Conservation (phyloP, 768 basidiomycete species). For the Erythrobasidium yunnanense region DNA sequence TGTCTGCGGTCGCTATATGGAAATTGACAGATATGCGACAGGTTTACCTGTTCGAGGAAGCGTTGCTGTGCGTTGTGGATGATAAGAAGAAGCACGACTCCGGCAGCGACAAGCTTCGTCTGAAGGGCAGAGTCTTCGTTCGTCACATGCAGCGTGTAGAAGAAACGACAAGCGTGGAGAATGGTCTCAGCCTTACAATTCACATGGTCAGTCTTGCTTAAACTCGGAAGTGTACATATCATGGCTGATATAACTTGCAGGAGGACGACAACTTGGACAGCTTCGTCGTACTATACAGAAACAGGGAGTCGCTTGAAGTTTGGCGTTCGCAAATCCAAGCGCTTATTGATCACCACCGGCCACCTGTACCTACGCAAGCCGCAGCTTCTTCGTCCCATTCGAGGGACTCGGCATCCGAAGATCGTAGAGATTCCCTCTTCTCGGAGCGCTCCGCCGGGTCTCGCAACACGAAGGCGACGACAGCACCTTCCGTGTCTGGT, state of each 20-base stretch:
- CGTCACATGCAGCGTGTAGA: constrained; percentile 83
- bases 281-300: constrained; percentile 91
- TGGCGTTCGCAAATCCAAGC: constrained; percentile 76
- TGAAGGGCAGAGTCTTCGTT: constrained; percentile 92
- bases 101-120: constrained; percentile 56
- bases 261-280: constrained; percentile 85
- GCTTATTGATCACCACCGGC: constrained; percentile 49
- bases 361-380: not conserved
- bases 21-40: not conserved
- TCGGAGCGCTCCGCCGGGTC: constrained; percentile 5
- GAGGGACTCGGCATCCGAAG: no score
- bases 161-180: constrained; percentile 54
- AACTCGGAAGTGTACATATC: not conserved
- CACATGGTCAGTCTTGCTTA: constrained; percentile 53
- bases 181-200: constrained; percentile 87
- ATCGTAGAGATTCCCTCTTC: no score
- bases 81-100: constrained; percentile 60
- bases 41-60: constrained; percentile 77
- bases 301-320: constrained; percentile 72
- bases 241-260: not conserved
- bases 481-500: constrained; percentile 15
- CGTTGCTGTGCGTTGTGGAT: constrained; percentile 94
- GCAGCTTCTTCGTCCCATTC: not conserved
- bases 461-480: constrained; percentile 7
- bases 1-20: not conserved